Percentiles rank a stretch among this genome's conserved stretches.
phyloP scores from a whole-genome alignment of 2,329 filamentous ascomycete genomes.

The Colletotrichum nymphaeae region DNA sequence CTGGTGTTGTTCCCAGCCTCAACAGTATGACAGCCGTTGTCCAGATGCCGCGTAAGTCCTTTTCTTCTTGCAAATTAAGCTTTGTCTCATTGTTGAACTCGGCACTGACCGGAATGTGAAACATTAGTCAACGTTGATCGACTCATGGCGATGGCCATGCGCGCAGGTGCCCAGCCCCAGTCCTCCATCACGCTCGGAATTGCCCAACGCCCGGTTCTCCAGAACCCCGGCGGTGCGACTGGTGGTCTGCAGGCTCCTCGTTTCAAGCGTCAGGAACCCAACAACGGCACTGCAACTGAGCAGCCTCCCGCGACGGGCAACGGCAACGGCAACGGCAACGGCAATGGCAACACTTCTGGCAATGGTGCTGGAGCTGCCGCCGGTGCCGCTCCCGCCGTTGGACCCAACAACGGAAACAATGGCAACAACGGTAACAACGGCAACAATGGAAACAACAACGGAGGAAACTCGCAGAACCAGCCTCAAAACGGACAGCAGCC shows the following conservation, averaged over 20 bases:
- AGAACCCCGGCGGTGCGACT: constrained; percentile 38
- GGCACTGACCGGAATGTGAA: constrained; percentile 27
- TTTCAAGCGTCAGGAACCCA: constrained; percentile 26
- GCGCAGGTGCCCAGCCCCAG: constrained; percentile 37
- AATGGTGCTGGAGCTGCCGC: constrained; percentile 6
- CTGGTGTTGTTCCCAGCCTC: constrained; percentile 36
- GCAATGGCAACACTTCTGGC: background rate
- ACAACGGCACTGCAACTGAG: constrained; percentile 18
- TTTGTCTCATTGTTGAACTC: background rate
- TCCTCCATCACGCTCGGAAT: constrained; percentile 37
- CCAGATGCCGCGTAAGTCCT: constrained; percentile 38
- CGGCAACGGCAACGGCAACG: background rate
- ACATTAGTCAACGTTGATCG: constrained; percentile 38
- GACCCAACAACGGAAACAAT: constrained; percentile 5
- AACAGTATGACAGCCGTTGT: constrained; percentile 39
- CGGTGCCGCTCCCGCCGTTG: constrained; percentile 4
- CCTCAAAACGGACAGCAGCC: background rate
- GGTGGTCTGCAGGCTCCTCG: constrained; percentile 25
- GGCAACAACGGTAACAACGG: background rate
- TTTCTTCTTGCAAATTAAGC: background rate
- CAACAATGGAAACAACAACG: background rate
- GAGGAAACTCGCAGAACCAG: background rate
- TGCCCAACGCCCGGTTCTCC: constrained; percentile 37
- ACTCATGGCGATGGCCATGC: constrained; percentile 38
- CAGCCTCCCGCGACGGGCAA: background rate